Evolutionary conservation across 257 asterid species (phyloP).

Genomic region (Mentha longifolia): DNA sequence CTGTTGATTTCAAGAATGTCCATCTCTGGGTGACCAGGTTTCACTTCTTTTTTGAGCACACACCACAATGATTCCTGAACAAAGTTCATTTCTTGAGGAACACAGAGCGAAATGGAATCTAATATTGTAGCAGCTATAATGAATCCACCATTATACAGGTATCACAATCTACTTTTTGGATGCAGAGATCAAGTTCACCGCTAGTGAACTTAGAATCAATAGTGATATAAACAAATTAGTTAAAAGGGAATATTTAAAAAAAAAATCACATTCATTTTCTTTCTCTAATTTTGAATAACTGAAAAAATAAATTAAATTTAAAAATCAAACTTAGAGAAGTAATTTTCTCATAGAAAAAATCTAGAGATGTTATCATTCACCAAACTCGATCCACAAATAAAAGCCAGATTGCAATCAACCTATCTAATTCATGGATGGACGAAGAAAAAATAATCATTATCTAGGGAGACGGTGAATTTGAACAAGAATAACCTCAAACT

Average conservation of each 20-base stretch:
- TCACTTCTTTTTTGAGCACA: conserved; percentile 38
- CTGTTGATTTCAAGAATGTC: conserved; percentile 66
- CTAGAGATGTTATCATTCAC: conserved; percentile 18
- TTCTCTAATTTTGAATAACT: not conserved
- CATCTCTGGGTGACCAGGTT: conserved; percentile 47
- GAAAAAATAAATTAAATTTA: conserved; percentile 5
- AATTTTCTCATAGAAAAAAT: too few species aligned
- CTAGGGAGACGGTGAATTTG: conserved; percentile 18
- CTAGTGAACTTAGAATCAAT: conserved; percentile 20
- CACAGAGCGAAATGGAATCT: not conserved
- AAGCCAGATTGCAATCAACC: not conserved
- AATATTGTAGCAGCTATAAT: conserved; percentile 23
- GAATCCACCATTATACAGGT: conserved; percentile 24
- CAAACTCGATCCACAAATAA: not conserved
- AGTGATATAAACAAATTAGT: conserved; percentile 19
- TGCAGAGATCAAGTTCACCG: conserved; percentile 13
- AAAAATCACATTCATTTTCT: conserved; percentile 2
- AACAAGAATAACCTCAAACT: conserved; percentile 63
- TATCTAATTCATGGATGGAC: conserved; percentile 11
- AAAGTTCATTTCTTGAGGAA: conserved; percentile 10
- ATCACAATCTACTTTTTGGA: conserved; percentile 18
- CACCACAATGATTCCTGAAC: conserved; percentile 46
- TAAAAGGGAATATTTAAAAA: conserved; percentile 14
- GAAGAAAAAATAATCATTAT: not conserved
- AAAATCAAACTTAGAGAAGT: not conserved